phyloP scores from a whole-genome alignment of 495 filamentous ascomycete genomes.

The Acidomyces sp. region DNA sequence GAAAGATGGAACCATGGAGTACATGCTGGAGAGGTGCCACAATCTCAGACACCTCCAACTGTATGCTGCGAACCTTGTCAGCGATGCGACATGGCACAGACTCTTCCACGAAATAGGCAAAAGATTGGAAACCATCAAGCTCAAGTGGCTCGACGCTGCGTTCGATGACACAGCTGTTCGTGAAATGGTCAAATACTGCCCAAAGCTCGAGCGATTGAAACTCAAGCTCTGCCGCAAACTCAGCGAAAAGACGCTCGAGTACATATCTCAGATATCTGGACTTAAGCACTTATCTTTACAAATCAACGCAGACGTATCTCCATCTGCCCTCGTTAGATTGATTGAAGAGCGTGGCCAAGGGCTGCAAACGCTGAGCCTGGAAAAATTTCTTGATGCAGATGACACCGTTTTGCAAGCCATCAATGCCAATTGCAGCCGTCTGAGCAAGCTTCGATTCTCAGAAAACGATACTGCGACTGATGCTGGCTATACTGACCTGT shows the following conservation, averaged over 20 bases:
- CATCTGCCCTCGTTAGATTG: slow-evolving; percentile 44
- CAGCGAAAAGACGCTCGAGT: slow-evolving; percentile 34
- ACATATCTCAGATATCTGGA: slow-evolving; percentile 41
- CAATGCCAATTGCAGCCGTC: slow-evolving; percentile 49
- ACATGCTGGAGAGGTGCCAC: slow-evolving; percentile 56
- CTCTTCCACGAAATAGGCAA: slow-evolving; percentile 49
- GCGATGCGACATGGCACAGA: slow-evolving; percentile 54
- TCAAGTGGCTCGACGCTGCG: slow-evolving; percentile 54
- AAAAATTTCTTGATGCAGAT: slow-evolving; percentile 33
- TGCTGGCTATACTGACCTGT: slow-evolving; percentile 53
- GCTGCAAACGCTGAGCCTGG: slow-evolving; percentile 60
- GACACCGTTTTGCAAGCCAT: slow-evolving; percentile 38
- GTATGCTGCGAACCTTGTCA: slow-evolving; percentile 66
- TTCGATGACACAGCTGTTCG: slow-evolving; percentile 57
- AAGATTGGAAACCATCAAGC: slow-evolving; percentile 50
- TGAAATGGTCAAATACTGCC: slow-evolving; percentile 44
- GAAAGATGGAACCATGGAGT: slow-evolving; percentile 69
- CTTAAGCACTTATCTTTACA: slow-evolving; percentile 64
- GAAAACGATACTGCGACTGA: slow-evolving; percentile 64
- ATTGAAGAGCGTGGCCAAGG: slow-evolving; percentile 44
- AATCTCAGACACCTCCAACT: slow-evolving; percentile 51
- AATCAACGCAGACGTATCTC: slow-evolving; percentile 41
- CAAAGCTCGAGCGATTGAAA: slow-evolving; percentile 58
- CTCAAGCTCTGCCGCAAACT: slow-evolving; percentile 46
- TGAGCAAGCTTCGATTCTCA: slow-evolving; percentile 65